A percentile compares a stretch with the other conserved stretches of the same genome.
Conservation (phyloP, 2,329 filamentous ascomycete genomes). For the Nannizziopsis barbatae region DNA sequence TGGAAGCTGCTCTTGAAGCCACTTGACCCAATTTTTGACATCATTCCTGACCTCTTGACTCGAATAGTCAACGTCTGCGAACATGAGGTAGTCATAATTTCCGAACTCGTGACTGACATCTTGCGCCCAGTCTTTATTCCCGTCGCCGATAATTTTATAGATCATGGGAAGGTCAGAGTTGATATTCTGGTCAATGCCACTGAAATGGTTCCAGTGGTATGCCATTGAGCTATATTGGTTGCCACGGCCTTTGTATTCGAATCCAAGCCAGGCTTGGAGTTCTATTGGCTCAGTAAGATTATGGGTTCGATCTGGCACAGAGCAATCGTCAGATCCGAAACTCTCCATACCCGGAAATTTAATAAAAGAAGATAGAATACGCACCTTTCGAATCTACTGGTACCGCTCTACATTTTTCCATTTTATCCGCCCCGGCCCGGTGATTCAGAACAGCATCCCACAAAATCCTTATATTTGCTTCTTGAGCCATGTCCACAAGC, state of each 20-base stretch:
- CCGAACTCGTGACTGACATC: slow-evolving; percentile 54
- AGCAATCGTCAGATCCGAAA: neutral
- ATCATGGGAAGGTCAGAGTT: slow-evolving; percentile 47
- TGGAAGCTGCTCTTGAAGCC: slow-evolving; percentile 51
- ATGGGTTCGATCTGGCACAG: slow-evolving; percentile 8
- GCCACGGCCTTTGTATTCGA: slow-evolving; percentile 52
- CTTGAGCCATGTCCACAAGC: slow-evolving; percentile 42
- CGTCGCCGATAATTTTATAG: slow-evolving; percentile 52
- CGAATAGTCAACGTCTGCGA: slow-evolving; percentile 56
- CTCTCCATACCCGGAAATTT: neutral
- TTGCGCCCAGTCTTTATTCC: slow-evolving; percentile 52
- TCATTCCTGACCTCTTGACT: slow-evolving; percentile 54
- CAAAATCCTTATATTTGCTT: slow-evolving; percentile 47
- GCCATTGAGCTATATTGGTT: slow-evolving; percentile 50
- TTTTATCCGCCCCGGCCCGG: slow-evolving; percentile 56
- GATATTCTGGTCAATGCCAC: slow-evolving; percentile 56
- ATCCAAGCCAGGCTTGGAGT: slow-evolving; percentile 58
- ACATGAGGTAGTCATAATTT: slow-evolving; percentile 61
- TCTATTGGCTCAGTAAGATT: slow-evolving; percentile 42
- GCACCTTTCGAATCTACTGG: slow-evolving; percentile 49
- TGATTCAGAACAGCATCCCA: slow-evolving; percentile 66
- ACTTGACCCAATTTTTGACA: slow-evolving; percentile 55
- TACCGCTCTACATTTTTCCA: slow-evolving; percentile 51
- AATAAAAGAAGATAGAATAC: neutral
- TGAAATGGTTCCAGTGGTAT: slow-evolving; percentile 59